Percentiles rank a stretch among this genome's conserved stretches.
Evolutionary conservation across 2,329 filamentous ascomycete species (phyloP).

Genomic region (Graphium sp.): DNA sequence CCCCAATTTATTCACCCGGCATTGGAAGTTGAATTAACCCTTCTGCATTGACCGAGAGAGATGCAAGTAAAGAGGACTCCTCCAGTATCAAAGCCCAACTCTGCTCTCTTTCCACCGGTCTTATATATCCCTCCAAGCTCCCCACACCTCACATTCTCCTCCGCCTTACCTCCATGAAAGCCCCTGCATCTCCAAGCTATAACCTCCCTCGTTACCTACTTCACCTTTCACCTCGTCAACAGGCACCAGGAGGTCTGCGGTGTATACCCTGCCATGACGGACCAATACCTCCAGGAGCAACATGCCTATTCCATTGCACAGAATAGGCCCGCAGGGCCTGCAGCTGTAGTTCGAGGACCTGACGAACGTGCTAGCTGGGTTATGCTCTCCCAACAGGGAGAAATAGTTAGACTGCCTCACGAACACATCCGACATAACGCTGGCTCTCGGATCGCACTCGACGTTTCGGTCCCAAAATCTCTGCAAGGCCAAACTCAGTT

Average conservation of each 20-base stretch:
- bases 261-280: slow-evolving; percentile 21
- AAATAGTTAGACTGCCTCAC: slow-evolving; percentile 71
- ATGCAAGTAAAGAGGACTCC: too few species aligned
- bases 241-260: too few species aligned
- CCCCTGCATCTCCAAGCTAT: too few species aligned
- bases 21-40: too few species aligned
- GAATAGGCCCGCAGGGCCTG: slow-evolving; percentile 13
- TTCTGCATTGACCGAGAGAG: too few species aligned
- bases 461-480: slow-evolving; percentile 53
- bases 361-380: slow-evolving; percentile 58
- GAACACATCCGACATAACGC: slow-evolving; percentile 72
- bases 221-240: too few species aligned
- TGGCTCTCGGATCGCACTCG: slow-evolving; percentile 60
- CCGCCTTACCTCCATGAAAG: too few species aligned
- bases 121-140: too few species aligned
- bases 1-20: slow-evolving; percentile 2
- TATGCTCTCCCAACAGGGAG: slow-evolving; percentile 60
- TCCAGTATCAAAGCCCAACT: too few species aligned
- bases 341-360: slow-evolving; percentile 20
- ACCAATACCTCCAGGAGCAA: slow-evolving; percentile 19
- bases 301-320: slow-evolving; percentile 23
- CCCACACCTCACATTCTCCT: too few species aligned
- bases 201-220: too few species aligned
- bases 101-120: too few species aligned
- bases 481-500: slow-evolving; percentile 32